Conservation (phyloP, 2,329 filamentous ascomycete species). For the Ceratocystis destructans region DNA sequence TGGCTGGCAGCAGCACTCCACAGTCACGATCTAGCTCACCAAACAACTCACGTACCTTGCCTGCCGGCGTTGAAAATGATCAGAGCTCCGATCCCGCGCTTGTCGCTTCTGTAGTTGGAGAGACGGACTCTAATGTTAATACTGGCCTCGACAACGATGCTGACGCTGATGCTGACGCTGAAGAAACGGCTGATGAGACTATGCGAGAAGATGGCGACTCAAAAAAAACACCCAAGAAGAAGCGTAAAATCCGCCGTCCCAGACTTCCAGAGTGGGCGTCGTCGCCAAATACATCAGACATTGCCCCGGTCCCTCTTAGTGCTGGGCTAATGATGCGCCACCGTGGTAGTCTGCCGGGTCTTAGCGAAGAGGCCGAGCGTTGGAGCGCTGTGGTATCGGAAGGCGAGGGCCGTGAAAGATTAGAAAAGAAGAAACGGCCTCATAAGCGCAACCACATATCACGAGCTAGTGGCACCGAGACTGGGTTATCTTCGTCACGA, state of each 20-base stretch:
- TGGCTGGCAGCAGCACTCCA: constrained; percentile 21
- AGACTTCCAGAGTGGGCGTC: constrained; percentile 42
- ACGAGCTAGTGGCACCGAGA: constrained; percentile 15
- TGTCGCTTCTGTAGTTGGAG: neutral
- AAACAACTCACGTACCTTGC: neutral
- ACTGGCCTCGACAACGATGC: constrained; percentile 33
- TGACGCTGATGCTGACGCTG: constrained; percentile 65
- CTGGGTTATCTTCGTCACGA: constrained; percentile 10
- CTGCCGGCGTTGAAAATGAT: constrained; percentile 23
- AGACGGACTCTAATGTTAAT: neutral
- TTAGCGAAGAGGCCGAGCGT: constrained; percentile 44
- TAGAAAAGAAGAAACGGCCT: constrained; percentile 30
- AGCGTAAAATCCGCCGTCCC: constrained; percentile 46
- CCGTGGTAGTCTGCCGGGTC: constrained; percentile 52
- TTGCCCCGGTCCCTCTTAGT: constrained; percentile 22
- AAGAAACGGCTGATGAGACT: constrained; percentile 62
- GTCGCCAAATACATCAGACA: constrained; percentile 45
- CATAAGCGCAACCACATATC: constrained; percentile 19
- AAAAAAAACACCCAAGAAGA: constrained; percentile 44
- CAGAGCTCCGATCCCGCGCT: neutral
- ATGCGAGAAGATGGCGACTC: constrained; percentile 36
- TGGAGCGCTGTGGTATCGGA: constrained; percentile 42
- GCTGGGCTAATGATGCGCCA: constrained; percentile 42
- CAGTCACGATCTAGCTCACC: constrained; percentile 23
- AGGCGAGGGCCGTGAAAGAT: constrained; percentile 55